These are phyloP conservation scores for Rhododendron henanense DNA, from an alignment of 148 eudicot species.

Conservation along the genomic window DNA sequence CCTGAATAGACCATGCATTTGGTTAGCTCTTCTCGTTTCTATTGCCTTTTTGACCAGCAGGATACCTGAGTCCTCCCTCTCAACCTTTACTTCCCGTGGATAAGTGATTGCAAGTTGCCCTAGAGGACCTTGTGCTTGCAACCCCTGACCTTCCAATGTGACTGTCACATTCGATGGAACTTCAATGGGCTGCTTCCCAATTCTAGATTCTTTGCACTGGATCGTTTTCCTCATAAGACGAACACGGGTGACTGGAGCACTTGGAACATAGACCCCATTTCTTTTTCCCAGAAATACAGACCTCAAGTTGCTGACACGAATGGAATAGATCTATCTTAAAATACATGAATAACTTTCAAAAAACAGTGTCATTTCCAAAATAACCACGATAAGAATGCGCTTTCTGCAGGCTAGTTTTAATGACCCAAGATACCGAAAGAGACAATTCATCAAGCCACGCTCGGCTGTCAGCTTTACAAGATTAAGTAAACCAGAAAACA, in stretches of 20 bases:
- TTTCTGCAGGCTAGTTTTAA: not conserved
- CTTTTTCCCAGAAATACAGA: slow-evolving; percentile 52
- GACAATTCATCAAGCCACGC: not conserved
- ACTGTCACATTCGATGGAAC: slow-evolving; percentile 83
- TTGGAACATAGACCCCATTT: slow-evolving; percentile 32
- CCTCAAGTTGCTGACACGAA: slow-evolving; percentile 47
- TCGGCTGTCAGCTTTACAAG: not conserved
- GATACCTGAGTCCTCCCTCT: slow-evolving; percentile 63
- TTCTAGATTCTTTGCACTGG: slow-evolving; percentile 89
- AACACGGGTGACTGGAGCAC: slow-evolving; percentile 31
- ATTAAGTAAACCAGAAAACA: not conserved
- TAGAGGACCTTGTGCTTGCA: slow-evolving; percentile 85
- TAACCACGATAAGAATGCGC: not conserved
- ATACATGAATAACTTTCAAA: not conserved
- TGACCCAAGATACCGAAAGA: not conserved
- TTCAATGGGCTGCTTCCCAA: slow-evolving; percentile 78
- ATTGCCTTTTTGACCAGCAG: slow-evolving; percentile 64
- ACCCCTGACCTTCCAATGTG: slow-evolving; percentile 63
- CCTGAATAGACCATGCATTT: slow-evolving; percentile 99
- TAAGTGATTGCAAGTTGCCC: slow-evolving; percentile 78
- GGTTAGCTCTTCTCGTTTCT: slow-evolving; percentile 83
- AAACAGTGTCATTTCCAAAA: not conserved
- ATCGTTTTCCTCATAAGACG: slow-evolving; percentile 46
- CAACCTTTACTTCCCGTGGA: slow-evolving; percentile 73
- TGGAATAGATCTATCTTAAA: not conserved